Evolutionary conservation across 345 rosid species (phyloP), one percentile per base, ranked within the genome.

Genomic region (Eutrema heterophyllum): DNA sequence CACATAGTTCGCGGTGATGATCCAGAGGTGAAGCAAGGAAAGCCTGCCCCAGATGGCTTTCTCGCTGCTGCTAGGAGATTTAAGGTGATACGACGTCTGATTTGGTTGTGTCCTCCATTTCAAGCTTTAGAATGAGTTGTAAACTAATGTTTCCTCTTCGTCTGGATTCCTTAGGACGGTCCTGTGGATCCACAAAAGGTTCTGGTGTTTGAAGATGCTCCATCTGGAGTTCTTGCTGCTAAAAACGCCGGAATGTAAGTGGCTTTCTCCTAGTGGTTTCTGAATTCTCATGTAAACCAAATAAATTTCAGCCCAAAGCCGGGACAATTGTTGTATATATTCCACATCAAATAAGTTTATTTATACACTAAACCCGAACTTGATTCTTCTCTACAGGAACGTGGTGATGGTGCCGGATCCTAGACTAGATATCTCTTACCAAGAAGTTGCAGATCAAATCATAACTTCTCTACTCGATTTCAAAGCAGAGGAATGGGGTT

Each of bases 151-250:
- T 12, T 43, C 33, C 44, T 52, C 57, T 60, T 61, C 5, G 9
- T 35, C 49, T 69, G 33, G 21, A 38, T 61, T 76, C 61, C n/a
- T 65, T 62, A 89, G 97, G 96, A 82, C 51, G 93, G 88, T 35
- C 87, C 84, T 53, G 78, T 86, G 62, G 89, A 87, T 69, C 70
- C 91, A 26, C 58, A 64, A 16, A 81, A 83, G 62, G 54, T 78
- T 81, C 81, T 95, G 30, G 97, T 90, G 35, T 95, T 95, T 76
- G 99, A 95, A 86, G 99, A 95, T 83, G 97, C 99, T 12, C 99
- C 99, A 55, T 71, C 93, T 5, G 99, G 99, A 62, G 99, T 88
- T 78, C 88, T 77, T 39, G 99, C 99, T 6, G 99, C 92, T 8
- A 95, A 92, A 80, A 92, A 88, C 82, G 92, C 97, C 32, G 87